These are phyloP conservation scores for Lasiodiplodia sp. DNA, from an alignment of 2,329 filamentous ascomycete species.

Conservation along the genomic window DNA sequence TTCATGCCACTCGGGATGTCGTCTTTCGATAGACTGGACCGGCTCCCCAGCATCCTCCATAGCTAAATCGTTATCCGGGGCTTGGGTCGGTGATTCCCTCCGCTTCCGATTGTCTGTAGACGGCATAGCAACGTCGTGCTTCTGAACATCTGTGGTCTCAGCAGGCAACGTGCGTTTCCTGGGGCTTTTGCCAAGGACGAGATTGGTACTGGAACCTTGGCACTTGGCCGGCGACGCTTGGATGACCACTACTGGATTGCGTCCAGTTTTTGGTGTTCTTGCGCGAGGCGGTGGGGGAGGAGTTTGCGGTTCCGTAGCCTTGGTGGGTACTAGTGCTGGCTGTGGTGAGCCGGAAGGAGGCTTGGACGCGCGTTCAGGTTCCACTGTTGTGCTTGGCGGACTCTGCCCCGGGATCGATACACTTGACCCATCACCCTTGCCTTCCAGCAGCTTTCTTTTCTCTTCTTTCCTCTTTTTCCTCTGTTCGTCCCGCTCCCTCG, in stretches of 20 bases:
- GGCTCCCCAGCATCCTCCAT: not conserved
- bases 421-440: no score
- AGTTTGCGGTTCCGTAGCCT: not conserved
- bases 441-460: not conserved
- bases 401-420: not conserved
- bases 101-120: not conserved
- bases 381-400: not conserved
- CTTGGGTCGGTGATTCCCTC: not conserved
- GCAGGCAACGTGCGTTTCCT: not conserved
- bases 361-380: not conserved
- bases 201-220: not conserved
- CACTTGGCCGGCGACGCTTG: not conserved
- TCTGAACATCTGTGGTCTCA: not conserved
- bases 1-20: no score
- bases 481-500: conserved; percentile 49
- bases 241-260: not conserved
- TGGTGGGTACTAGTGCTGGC: not conserved
- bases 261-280: not conserved
- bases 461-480: conserved; percentile 38
- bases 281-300: not conserved
- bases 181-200: not conserved
- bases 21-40: not conserved
- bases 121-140: not conserved
- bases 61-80: not conserved
- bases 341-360: not conserved